Percentiles rank a stretch among this genome's conserved stretches.
phyloP scores from a whole-genome alignment of 139 green algal species.

The Micractinium sp. region DNA sequence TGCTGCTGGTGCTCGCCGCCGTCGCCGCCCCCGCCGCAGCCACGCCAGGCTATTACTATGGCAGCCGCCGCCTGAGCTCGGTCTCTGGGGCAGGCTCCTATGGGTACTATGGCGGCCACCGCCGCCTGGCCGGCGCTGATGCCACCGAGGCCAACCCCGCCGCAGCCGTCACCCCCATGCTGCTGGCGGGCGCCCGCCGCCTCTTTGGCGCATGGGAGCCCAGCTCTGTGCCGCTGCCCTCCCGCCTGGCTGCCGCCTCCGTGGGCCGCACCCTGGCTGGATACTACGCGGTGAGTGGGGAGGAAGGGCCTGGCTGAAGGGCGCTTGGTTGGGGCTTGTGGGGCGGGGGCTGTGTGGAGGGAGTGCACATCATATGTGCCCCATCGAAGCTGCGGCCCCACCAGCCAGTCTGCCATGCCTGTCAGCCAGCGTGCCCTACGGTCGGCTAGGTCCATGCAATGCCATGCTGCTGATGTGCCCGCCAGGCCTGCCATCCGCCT shows the following conservation, averaged over 20 bases:
- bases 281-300: background rate
- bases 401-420: no score
- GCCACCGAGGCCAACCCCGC: background rate
- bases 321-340: background rate
- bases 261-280: background rate
- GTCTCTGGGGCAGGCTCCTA: background rate
- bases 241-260: background rate
- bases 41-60: background rate
- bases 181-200: background rate
- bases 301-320: background rate
- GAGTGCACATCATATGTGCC: no score
- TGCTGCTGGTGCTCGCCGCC: background rate
- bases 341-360: background rate
- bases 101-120: background rate
- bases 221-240: background rate
- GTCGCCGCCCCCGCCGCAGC: background rate
- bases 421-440: no score
- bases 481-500: no score
- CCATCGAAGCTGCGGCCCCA: no score
- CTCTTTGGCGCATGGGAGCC: background rate
- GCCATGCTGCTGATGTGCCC: no score
- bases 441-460: no score
- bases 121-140: background rate
- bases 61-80: background rate
- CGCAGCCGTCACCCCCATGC: background rate